Percentiles rank a stretch among this genome's conserved stretches.
These are phyloP conservation scores for Nannochloris sp. DNA, from an alignment of 139 green algal genomes.

Conservation along the genomic window DNA sequence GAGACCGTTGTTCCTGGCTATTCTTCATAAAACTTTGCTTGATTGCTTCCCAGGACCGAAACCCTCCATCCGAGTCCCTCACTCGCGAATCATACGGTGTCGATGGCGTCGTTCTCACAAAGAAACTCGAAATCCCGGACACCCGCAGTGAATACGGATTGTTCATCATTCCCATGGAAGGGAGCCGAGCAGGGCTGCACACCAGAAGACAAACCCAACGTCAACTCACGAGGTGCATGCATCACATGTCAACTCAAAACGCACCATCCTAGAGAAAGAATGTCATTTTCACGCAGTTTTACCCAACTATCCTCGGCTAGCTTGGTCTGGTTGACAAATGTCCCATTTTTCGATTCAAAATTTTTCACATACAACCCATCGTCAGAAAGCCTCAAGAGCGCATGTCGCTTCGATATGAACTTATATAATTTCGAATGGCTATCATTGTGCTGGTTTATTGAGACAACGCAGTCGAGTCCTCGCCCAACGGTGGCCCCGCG, in stretches of 20 bases:
- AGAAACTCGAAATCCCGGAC: background rate
- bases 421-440: background rate
- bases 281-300: background rate
- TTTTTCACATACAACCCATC: background rate
- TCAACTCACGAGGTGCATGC: no score
- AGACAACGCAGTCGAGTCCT: background rate
- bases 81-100: background rate
- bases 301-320: background rate
- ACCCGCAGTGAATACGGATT: background rate
- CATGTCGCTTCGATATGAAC: slow-evolving; percentile 3
- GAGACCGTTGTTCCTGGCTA: no score
- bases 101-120: background rate
- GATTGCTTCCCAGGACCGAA: no score
- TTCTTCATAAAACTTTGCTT: no score
- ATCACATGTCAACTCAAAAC: background rate
- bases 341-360: slow-evolving; percentile 6
- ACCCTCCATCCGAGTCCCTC: no score
- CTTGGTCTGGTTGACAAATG: slow-evolving; percentile 8
- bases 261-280: background rate
- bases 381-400: background rate
- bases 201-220: background rate
- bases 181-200: background rate
- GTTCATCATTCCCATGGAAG: background rate
- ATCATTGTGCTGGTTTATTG: background rate
- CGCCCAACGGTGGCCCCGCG: background rate